Base-by-base conservation (phyloP, 2,329 filamentous ascomycete genomes). In the Epichloe coenophiala region DNA sequence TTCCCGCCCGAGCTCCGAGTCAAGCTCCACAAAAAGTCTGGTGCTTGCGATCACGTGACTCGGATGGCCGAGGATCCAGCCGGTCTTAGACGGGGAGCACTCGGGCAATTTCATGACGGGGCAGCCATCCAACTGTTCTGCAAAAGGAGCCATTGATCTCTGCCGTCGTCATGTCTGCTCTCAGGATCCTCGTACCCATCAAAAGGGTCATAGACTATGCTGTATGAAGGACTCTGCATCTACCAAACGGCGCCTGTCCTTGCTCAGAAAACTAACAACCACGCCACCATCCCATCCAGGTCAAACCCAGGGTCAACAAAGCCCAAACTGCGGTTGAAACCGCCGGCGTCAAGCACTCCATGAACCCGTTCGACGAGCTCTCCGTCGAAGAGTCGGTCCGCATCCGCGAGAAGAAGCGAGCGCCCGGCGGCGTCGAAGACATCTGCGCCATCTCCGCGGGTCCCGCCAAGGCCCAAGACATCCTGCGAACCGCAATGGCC, bases 321-420 rank as follows among this genome's bases (percentile, higher is more conserved):
- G 71, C 80, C 61, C 77, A 80, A 70, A 96, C 91, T 54, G 91
- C 82, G 64, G 85, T 98, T 70, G 91, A 96, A 71, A 95, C 87
- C 50, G 77, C 84, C 57, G 87, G 87, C 59, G 89, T 97, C 63
- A 97, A 97, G 72, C 91, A 97, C 78, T 90, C 84, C 66, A 91
- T 98, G 81, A 98, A 97, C 77, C 93, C 93, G 19, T 98, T 98
- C 72, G 93, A 98, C 75, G 93, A 98, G 70, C 86, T 98, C 63
- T 94, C 89, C 42, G 83, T 98, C 68, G 93, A 98, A 72, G 93
- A 97, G 74, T 88, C 90, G 48, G 87, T 96, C 48, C 88, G 88
- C 40, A 85, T 98, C 65, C 90, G 93, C 68, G 91, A 97, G 69
- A 86, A 87, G 74, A 86, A 87, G 68, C 68, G 71, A 51, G 80